A percentile compares a stretch with the other conserved stretches of the same genome.
These are phyloP conservation scores for Solanum etuberosum DNA, from an alignment of 257 asterid species.

Conservation along the genomic window DNA sequence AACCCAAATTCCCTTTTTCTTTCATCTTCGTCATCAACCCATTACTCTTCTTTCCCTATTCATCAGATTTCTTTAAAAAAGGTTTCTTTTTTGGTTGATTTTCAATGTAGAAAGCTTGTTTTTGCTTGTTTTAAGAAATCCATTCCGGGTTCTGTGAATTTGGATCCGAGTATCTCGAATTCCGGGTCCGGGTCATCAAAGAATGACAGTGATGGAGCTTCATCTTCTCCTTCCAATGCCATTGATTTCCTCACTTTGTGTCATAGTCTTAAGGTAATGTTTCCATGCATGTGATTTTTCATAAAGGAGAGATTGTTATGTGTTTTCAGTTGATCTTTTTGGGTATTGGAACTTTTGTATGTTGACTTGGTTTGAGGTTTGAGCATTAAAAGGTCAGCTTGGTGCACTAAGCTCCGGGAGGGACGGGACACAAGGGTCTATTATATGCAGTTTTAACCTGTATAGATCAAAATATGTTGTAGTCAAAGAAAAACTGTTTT, in stretches of 20 bases:
- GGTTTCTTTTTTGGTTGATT: conserved; percentile 20
- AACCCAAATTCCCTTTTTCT: not conserved
- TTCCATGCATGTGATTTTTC: not conserved
- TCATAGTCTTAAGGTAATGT: conserved; percentile 68
- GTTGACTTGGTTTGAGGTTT: not conserved
- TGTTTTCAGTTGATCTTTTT: not conserved
- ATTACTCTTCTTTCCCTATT: not conserved
- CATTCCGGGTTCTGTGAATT: conserved; percentile 38
- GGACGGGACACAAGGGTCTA: not conserved
- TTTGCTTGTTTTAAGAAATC: conserved; percentile 41
- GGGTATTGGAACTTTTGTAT: not conserved
- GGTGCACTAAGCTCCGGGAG: not conserved
- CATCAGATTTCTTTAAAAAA: conserved; percentile 19
- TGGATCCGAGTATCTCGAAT: conserved; percentile 27
- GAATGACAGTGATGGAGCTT: conserved; percentile 4
- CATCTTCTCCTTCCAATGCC: conserved; percentile 46
- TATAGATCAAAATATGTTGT: not conserved
- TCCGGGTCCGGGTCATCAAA: conserved; percentile 13
- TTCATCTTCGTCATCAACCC: not conserved
- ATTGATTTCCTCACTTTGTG: conserved; percentile 92
- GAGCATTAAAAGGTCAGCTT: not conserved
- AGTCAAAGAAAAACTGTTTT: not conserved
- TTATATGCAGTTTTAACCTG: not conserved
- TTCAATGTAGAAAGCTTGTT: conserved; percentile 25
- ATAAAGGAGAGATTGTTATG: not conserved